phyloP scores from a whole-genome alignment of 2,329 filamentous ascomycete genomes.

The Dothistroma pini region DNA sequence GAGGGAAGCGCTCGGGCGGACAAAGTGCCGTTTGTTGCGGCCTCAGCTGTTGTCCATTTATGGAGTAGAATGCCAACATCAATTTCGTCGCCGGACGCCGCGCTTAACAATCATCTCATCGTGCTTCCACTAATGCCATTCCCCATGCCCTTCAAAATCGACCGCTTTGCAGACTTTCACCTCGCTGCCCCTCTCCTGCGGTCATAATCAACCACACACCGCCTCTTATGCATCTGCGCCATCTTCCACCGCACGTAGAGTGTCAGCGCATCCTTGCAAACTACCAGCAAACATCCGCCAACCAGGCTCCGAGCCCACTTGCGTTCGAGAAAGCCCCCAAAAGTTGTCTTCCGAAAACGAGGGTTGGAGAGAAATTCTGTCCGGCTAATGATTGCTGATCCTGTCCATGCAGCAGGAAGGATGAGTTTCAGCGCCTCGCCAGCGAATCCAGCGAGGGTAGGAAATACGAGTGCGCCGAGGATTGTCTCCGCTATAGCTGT shows the following conservation, averaged over 20 bases:
- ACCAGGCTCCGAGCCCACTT: slow-evolving; percentile 86
- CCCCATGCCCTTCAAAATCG: neutral
- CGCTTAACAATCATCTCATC: neutral
- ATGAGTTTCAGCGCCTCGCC: slow-evolving; percentile 69
- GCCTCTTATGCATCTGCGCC: slow-evolving; percentile 46
- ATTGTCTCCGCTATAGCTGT: slow-evolving; percentile 57
- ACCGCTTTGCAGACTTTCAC: neutral
- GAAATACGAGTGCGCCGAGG: slow-evolving; percentile 72
- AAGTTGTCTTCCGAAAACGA: neutral
- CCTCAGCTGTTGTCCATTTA: neutral
- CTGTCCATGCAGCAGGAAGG: slow-evolving; percentile 66
- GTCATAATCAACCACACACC: slow-evolving; percentile 44
- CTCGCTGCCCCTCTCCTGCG: slow-evolving; percentile 8
- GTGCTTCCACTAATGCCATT: neutral
- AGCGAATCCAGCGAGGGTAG: slow-evolving; percentile 71
- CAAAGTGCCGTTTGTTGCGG: neutral
- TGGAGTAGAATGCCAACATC: neutral
- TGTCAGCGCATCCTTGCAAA: slow-evolving; percentile 67
- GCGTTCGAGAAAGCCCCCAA: slow-evolving; percentile 61
- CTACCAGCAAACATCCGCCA: slow-evolving; percentile 83
- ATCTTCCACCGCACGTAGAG: slow-evolving; percentile 56
- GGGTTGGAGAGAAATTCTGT: neutral
- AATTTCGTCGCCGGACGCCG: neutral
- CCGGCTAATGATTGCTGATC: slow-evolving; percentile 33
- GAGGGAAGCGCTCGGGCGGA: neutral